phyloP scores from a whole-genome alignment of 2,329 filamentous ascomycete genomes.

The Thielaviopsis ethacetica region DNA sequence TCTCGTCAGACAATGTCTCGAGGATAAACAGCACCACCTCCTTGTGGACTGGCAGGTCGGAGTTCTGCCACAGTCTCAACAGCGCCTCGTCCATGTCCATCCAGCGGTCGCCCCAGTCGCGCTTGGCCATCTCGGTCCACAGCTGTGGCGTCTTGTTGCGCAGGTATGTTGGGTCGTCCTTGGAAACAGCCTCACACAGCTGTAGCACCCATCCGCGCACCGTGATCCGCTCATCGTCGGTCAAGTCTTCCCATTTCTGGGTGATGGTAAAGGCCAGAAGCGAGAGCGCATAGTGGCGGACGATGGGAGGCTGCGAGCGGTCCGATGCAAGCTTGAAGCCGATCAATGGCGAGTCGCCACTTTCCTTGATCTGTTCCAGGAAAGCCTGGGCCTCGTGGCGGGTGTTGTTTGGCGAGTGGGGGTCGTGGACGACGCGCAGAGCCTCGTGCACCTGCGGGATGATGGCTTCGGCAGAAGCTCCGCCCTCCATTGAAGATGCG shows the following conservation, averaged over 20 bases:
- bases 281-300: constrained; percentile 87
- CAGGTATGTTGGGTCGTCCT: constrained; percentile 63
- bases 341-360: constrained; percentile 64
- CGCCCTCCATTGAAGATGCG: constrained; percentile 15
- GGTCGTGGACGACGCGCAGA: constrained; percentile 72
- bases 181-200: constrained; percentile 55
- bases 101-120: constrained; percentile 87
- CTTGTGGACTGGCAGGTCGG: constrained; percentile 48
- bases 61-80: constrained; percentile 63
- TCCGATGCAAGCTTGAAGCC: constrained; percentile 72
- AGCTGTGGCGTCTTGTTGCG: constrained; percentile 88
- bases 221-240: constrained; percentile 45
- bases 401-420: constrained; percentile 62
- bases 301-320: constrained; percentile 56
- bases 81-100: constrained; percentile 82
- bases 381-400: constrained; percentile 72
- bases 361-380: constrained; percentile 70
- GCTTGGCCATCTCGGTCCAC: constrained; percentile 89
- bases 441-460: constrained; percentile 64
- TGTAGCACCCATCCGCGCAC: constrained; percentile 64
- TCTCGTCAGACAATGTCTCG: constrained; percentile 84
- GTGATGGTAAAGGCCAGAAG: constrained; percentile 80
- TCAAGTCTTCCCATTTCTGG: constrained; percentile 66
- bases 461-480: constrained; percentile 24
- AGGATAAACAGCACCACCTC: constrained; percentile 78